These are phyloP conservation scores for Cydonia oblonga DNA, from an alignment of 331 rosid species.

Conservation along the genomic window DNA sequence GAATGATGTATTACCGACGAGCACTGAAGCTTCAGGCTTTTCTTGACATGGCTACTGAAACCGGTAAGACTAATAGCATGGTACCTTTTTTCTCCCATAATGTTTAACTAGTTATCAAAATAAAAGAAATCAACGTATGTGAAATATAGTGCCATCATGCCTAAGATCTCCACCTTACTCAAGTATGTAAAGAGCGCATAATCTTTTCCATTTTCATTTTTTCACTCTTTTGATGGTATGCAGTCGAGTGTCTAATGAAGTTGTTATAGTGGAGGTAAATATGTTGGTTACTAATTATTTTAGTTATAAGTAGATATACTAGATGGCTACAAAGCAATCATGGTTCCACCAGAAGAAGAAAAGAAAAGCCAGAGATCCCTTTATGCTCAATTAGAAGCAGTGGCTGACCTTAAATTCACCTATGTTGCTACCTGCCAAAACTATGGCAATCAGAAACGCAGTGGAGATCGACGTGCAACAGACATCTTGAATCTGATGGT, in stretches of 20 bases:
- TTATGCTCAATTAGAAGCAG: conserved; percentile 68
- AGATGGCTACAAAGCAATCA: conserved; percentile 78
- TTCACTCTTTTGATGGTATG: not conserved
- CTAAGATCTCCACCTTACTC: not conserved
- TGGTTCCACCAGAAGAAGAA: conserved; percentile 71
- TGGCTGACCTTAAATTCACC: conserved; percentile 97
- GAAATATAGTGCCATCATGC: not conserved
- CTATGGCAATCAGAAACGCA: conserved; percentile 92
- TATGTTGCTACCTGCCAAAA: conserved; percentile 93
- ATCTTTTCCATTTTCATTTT: not conserved
- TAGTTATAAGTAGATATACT: conserved; percentile 62
- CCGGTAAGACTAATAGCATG: conserved; percentile 39
- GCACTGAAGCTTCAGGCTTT: conserved; percentile 97
- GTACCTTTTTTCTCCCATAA: not conserved
- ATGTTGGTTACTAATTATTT: conserved; percentile 3
- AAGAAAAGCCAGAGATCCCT: conserved; percentile 76
- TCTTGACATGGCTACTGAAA: conserved; percentile 89
- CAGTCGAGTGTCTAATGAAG: not conserved
- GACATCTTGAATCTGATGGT: conserved; percentile 96
- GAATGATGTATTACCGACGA: conserved; percentile 96
- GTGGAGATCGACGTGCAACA: conserved; percentile 94
- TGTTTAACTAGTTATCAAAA: not conserved
- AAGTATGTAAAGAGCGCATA: conserved; percentile 26
- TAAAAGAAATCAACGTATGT: not conserved
- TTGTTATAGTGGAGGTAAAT: conserved; percentile 6